Base-by-base conservation (phyloP, 73 alveolate genomes). In the Paramecium pentaurelia region DNA sequence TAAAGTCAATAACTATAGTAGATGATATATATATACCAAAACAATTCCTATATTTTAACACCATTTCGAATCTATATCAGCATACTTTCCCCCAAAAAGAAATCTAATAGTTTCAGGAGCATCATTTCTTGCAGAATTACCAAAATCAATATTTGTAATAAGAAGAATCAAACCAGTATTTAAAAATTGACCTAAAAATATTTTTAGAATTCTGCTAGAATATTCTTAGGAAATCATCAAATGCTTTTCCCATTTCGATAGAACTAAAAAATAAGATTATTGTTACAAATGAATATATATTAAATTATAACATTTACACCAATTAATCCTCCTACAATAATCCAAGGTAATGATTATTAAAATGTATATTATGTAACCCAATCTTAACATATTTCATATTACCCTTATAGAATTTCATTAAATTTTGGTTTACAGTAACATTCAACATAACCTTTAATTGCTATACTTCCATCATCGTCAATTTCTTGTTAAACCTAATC, bases 31-130 rank as follows among this genome's bases (percentile, higher is more conserved):
- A 54, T 54, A 18, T 54, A 75, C 88, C 88, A 80, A 42, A 45
- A 80, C 34, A 11, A 80, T 45, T 80, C 91, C 91, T 3, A 80
- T 44, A 80, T 80, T 80, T 27, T 45, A 14, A 45, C 91, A 80
- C 91, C 91, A 80, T 44, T 80, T 25, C 1, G 91, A 25, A 80
- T 80, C 91, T 20, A 80, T 80, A 80, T 80, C 91, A 3, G 58
- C 73, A 25, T 80, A 80, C 25, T 80, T 42, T 25, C 91, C 91
- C 1, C 73, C 91, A 25, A 80, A 80, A 11, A 80, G 47, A 49
- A 80, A 80, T 37, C 34, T 73, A 12, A 73, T 73, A 16, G 60
- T 11, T 28, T 80, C 30, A 16, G 75, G 77, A 27, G 38, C 38
- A n/a, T 28, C 44, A 25, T 40, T 12, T 45, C 36, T 44, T 0